A percentile compares a stretch with the other conserved stretches of the same genome.
Conservation (phyloP, 179 eudicot species). For the Sideroxylon spinosum region DNA sequence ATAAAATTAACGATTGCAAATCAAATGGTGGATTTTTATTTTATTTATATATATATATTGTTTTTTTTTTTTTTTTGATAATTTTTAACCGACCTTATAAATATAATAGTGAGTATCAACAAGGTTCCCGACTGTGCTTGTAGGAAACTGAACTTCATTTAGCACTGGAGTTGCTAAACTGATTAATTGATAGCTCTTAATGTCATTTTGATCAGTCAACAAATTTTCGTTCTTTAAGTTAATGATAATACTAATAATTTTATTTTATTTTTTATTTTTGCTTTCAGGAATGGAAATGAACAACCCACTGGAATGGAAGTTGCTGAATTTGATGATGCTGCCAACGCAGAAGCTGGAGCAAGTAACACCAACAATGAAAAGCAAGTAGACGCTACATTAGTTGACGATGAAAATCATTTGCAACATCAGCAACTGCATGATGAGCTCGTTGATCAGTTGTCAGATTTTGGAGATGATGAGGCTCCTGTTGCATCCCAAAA, state of each 20-base stretch:
- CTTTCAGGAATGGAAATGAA: conserved; percentile 35
- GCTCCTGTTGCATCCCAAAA: conserved; percentile 31
- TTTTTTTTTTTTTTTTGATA: too few relatives aligned
- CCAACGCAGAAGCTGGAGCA: conserved; percentile 27
- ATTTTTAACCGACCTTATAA: not conserved
- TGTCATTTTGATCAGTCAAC: not conserved
- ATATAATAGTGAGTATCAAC: not conserved
- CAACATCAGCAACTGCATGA: conserved; percentile 23
- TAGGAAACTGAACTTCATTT: too few relatives aligned
- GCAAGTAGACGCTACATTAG: conserved; percentile 14
- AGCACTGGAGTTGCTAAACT: too few relatives aligned
- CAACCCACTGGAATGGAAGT: conserved; percentile 20
- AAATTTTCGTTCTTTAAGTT: not conserved
- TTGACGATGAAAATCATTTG: conserved; percentile 14
- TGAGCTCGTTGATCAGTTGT: conserved; percentile 32
- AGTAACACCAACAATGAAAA: conserved; percentile 12
- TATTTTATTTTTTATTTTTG: not conserved
- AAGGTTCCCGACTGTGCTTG: not conserved
- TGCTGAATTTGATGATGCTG: conserved; percentile 19
- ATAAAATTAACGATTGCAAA: too few relatives aligned
- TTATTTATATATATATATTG: too few relatives aligned
- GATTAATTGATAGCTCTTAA: not conserved
- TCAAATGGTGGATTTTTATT: too few relatives aligned
- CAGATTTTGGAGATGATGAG: conserved; percentile 32
- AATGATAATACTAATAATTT: not conserved